Evolutionary conservation across 2,329 filamentous ascomycete species (phyloP), one percentile per base, ranked within the genome.

Genomic region (Cordyceps militaris): DNA sequence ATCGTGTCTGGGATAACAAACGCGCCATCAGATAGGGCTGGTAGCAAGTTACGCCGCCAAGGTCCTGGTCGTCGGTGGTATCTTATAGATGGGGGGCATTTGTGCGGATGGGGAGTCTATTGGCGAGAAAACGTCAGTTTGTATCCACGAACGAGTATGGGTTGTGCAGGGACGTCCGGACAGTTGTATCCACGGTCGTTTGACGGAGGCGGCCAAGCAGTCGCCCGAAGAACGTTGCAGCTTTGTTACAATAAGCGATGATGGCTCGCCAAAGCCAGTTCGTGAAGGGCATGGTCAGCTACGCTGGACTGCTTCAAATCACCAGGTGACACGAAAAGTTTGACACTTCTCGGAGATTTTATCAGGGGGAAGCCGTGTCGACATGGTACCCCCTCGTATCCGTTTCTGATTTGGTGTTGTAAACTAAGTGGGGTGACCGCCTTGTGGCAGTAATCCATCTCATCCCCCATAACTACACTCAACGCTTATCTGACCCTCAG

Each of bases 21-120:
- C 48, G 58, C 62, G 14, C 60, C 59, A 16, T 65, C 63, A 9
- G 60, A 60, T 58, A 59, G 60, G 40, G 62, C 49, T 19, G 62
- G 62, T 21, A 59, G 53, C 28, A 59, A 57, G 43, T 59, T 56
- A 11, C 63, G 60, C 51, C 58, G 55, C 62, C 62, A 65, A 40
- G 51, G 40, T 23, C 61, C 63, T 30, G 58, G 60, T 30, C 14
- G 24, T 30, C 24, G 28, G 23, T 34, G 46, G 21, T 51, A 51
- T 40, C 11, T 36, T 3, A 51, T 5, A 2, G n/a, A 38, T 10
- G 5, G 10, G 11, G 48, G 48, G 34, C 48, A 51, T 28, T 1
- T 24, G 21, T 51, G 48, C 21, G 19, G 23, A 11, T 2, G 21
- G 3, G 48, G 48, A 38, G 21, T n/a, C 48, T 51, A 21, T 13